Evolutionary conservation across 2,329 filamentous ascomycete species (phyloP).

Genomic region (Nannizzia gypsea): DNA sequence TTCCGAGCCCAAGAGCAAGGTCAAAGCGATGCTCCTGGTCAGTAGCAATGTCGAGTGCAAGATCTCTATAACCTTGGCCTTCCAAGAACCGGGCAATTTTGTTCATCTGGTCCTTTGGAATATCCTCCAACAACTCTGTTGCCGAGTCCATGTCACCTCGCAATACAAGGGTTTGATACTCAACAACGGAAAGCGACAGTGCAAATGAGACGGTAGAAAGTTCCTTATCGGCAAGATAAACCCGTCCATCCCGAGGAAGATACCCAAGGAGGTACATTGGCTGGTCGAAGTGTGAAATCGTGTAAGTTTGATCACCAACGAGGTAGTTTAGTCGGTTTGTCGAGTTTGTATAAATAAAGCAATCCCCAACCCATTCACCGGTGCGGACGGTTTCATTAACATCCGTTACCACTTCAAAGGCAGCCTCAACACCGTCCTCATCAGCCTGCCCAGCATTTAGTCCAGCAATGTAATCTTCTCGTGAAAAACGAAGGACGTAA

Average conservation of each 20-base stretch:
- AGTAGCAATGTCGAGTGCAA: conserved; percentile 86
- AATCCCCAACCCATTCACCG: conserved; percentile 96
- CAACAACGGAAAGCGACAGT: conserved; percentile 81
- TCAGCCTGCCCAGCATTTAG: conserved; percentile 73
- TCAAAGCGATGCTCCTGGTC: conserved; percentile 96
- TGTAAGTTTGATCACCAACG: conserved; percentile 95
- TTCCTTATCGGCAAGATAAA: conserved; percentile 94
- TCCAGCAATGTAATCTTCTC: conserved; percentile 76
- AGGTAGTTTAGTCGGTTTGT: conserved; percentile 96
- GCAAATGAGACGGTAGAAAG: conserved; percentile 81
- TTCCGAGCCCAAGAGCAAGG: conserved; percentile 68
- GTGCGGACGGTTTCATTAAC: conserved; percentile 88
- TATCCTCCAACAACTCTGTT: conserved; percentile 67
- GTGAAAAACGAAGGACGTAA: conserved; percentile 84
- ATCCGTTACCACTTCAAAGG: conserved; percentile 92
- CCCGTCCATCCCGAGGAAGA: conserved; percentile 83
- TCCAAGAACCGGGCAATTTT: conserved; percentile 97
- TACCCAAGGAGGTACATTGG: conserved; percentile 93
- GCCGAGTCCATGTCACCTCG: conserved; percentile 88
- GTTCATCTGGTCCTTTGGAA: conserved; percentile 88
- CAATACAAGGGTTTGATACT: conserved; percentile 93
- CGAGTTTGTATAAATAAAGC: conserved; percentile 96
- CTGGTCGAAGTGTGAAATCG: conserved; percentile 91
- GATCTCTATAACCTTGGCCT: conserved; percentile 91
- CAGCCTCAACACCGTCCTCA: conserved; percentile 83